Evolutionary conservation across 768 basidiomycete species (phyloP), one percentile per base, ranked within the genome.

Genomic region (Lepiota venenata): DNA sequence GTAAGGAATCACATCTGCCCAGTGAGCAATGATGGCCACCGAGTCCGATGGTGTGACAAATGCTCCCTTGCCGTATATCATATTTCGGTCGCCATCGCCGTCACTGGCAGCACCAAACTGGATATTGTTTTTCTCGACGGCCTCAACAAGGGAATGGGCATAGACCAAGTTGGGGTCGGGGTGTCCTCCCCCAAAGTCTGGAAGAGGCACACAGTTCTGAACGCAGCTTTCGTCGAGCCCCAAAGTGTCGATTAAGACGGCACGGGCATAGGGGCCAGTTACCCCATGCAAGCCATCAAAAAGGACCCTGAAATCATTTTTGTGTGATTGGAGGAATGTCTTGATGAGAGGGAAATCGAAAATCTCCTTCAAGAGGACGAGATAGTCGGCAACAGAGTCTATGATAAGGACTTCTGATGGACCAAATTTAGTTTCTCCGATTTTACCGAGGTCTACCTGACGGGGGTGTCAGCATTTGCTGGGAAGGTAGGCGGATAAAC

Each of bases 151-250:
- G 12, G 84, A 78, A 72, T 94, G 92, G 1, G 97, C 97, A 70
- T 98, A 99, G 7, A 94, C 98, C 63, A 99, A 74, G 77, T 99
- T 99, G 27, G 97, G 97, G 70, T 99, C 97, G 3, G 97, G 97
- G 71, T 99, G 97, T 56, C 91, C 91, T 62, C 95, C 96, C 45
- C 95, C 96, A 68, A 99, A 99, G 70, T 98, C 93, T 18, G 96
- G 95, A 40, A 88, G 81, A 6, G 97, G 91, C 9, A 83, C 73
- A 63, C 92, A 91, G 75, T 98, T 96, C 76, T 98, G 96, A 58
- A 94, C 75, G 22, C 91, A 90, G 1, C 80, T 75, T 60, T 84
- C 80, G 14, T 88, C 80, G 15, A 99, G 87, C 51, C 86, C 90
- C 41, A 99, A 85, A 18, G 84, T 77, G 21, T 85, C 80, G 65